phyloP scores from a whole-genome alignment of 441 rosid genomes.

The Bocquillonia castaneifolia region DNA sequence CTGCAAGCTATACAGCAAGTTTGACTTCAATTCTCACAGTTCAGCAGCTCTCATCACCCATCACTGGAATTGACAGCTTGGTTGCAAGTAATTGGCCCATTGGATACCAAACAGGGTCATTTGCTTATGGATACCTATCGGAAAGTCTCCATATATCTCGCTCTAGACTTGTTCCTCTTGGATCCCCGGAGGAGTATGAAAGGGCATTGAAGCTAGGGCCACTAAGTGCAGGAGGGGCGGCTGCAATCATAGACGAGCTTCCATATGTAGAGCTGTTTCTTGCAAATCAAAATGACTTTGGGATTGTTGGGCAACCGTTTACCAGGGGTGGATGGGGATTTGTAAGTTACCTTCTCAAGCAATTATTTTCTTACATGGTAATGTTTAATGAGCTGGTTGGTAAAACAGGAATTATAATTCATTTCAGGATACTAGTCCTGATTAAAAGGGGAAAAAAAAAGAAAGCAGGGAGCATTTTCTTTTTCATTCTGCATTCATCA shows the following conservation, averaged over 20 bases:
- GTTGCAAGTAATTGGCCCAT: slow-evolving; percentile 55
- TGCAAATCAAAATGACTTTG: slow-evolving; percentile 44
- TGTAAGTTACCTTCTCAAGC: slow-evolving; percentile 47
- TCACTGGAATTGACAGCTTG: slow-evolving; percentile 81
- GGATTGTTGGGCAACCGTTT: slow-evolving; percentile 72
- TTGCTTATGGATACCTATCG: slow-evolving; percentile 51
- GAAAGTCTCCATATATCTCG: slow-evolving; percentile 50
- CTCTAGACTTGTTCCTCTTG: slow-evolving; percentile 56
- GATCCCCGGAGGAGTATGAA: slow-evolving; percentile 63
- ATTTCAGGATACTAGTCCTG: neutral
- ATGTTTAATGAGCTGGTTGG: neutral
- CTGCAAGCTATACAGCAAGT: slow-evolving; percentile 88
- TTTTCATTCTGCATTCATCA: neutral
- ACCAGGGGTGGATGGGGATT: slow-evolving; percentile 91
- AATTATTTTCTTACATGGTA: neutral
- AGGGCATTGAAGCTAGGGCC: slow-evolving; percentile 67
- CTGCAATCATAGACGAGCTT: slow-evolving; percentile 78
- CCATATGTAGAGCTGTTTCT: slow-evolving; percentile 69
- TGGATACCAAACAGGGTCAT: slow-evolving; percentile 84
- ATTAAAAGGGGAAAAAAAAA: neutral
- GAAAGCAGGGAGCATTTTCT: neutral
- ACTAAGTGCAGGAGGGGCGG: slow-evolving; percentile 49
- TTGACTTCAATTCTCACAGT: slow-evolving; percentile 83
- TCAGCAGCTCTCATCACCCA: slow-evolving; percentile 73
- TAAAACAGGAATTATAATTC: neutral